phyloP scores from a whole-genome alignment of 371 early-diverging fungal species.

The Haplosporangium sp. region DNA sequence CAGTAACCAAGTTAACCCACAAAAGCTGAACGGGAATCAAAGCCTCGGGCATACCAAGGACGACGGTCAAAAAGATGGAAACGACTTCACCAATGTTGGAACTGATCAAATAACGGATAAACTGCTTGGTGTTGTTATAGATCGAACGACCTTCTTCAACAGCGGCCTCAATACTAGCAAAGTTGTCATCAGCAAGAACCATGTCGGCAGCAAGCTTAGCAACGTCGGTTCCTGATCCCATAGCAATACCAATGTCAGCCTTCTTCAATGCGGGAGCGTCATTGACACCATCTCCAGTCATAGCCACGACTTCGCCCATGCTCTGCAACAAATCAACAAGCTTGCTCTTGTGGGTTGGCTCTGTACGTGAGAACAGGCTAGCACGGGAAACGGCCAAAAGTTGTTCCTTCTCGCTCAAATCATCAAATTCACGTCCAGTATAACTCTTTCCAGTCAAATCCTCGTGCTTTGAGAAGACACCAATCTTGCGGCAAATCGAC shows the following conservation, averaged over 20 bases:
- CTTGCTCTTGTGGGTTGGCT: conserved; percentile 95
- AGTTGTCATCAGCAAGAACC: conserved; percentile 98
- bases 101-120: conserved; percentile 91
- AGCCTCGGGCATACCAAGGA: conserved; percentile 96
- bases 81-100: conserved; percentile 93
- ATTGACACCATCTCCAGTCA: conserved; percentile 99
- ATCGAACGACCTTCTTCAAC: conserved; percentile 97
- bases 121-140: conserved; percentile 98
- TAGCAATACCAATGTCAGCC: conserved; percentile 98
- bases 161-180: conserved; percentile 95
- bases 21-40: conserved; percentile 97
- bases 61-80: conserved; percentile 91
- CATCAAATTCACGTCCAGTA: conserved; percentile 96
- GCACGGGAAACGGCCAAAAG: conserved; percentile 78
- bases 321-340: conserved; percentile 91
- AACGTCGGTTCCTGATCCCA: conserved; percentile 98
- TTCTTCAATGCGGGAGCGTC: conserved; percentile 98
- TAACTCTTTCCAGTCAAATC: conserved; percentile 82
- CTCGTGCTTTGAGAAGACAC: conserved; percentile 84
- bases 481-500: conserved; percentile 93
- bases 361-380: conserved; percentile 92
- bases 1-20: conserved; percentile 98
- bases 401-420: conserved; percentile 79
- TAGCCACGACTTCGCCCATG: conserved; percentile 92
- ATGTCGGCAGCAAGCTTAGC: conserved; percentile 98